Evolutionary conservation across 176 grass and related monocot species (phyloP), one percentile per base, ranked within the genome.

Genomic region (Eleusine indica): DNA sequence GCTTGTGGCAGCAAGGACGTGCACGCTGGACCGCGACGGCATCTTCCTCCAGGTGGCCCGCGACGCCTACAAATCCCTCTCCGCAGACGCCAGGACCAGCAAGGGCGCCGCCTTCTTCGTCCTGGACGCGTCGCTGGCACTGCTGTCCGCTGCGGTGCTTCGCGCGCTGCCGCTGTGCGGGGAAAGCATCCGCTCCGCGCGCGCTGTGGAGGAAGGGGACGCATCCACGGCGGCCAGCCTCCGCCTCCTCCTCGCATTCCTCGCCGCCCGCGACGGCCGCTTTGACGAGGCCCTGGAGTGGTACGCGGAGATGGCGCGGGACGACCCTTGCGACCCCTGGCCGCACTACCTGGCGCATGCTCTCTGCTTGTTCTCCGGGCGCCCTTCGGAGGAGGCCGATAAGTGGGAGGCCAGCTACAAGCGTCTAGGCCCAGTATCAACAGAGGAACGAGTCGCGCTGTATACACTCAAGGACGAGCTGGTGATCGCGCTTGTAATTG

Each of bases 221-320:
- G 14, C 64, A 47, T 0, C 21, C 13, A 14, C 49, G 4, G 79
- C 35, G n/a, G 37, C 66, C 66, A 51, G 58, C 51, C 66, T 60
- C 35, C 51, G 67, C 49, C 79, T 81, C 67, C 46, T 80, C 30
- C 49, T 81, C 52, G 79, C 51, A 37, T 21, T 81, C 8, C 52
- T 81, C 51, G 79, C 79, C 67, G 79, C 67, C 21, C 79, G 49
- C 39, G 51, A 81, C 35, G 67, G 66, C 51, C 38, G 37, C 37
- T 70, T 71, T 67, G 14, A 81, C 51, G 79, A 58, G 7, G 48
- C 79, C 37, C 0, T 81, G 8, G 0, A 44, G 7, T 9, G 13
- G 49, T 81, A 81, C 67, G 8, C 4, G n/a, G 67, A 18, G 51
- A 37, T 8, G 5, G 79, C 38, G 14, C 51, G 38, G 67, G 67